Percentiles rank a stretch among this genome's conserved stretches.
Conservation (phyloP, 805 yeast genomes). For the Wickerhamomyces chaumierensis region DNA sequence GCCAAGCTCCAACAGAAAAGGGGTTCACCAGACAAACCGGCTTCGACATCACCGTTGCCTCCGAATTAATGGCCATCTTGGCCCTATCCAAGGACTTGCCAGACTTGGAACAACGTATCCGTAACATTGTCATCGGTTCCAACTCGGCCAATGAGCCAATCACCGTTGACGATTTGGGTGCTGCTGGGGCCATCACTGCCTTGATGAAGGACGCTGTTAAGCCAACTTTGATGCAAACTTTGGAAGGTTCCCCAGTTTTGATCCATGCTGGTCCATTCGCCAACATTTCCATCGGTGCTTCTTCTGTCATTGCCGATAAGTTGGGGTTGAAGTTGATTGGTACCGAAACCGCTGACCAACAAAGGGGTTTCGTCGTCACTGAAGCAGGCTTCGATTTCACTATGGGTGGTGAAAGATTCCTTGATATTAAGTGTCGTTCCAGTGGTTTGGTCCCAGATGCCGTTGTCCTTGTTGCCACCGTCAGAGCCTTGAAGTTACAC, state of each 20-base stretch:
- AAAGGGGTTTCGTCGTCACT: slow-evolving; percentile 82
- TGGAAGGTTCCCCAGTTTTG: slow-evolving; percentile 95
- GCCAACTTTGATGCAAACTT: slow-evolving; percentile 94
- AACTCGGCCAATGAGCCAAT: slow-evolving; percentile 66
- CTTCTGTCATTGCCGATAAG: slow-evolving; percentile 87
- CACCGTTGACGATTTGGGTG: slow-evolving; percentile 90
- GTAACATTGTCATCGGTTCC: slow-evolving; percentile 82
- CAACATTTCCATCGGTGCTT: slow-evolving; percentile 93
- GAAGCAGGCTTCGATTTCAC: slow-evolving; percentile 99
- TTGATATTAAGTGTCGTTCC: slow-evolving; percentile 90
- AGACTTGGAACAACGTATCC: slow-evolving; percentile 83
- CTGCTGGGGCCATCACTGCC: slow-evolving; percentile 94
- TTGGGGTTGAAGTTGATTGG: slow-evolving; percentile 88
- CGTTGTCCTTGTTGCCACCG: slow-evolving; percentile 91
- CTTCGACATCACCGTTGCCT: slow-evolving; percentile 92
- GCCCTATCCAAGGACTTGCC: slow-evolving; percentile 69
- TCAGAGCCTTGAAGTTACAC: slow-evolving; percentile 91
- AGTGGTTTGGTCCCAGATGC: slow-evolving; percentile 83
- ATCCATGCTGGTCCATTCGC: slow-evolving; percentile 99
- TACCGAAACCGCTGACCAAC: slow-evolving; percentile 32
- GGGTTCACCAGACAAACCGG: slow-evolving; percentile 81
- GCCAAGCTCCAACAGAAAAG: slow-evolving; percentile 89
- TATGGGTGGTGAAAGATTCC: slow-evolving; percentile 97
- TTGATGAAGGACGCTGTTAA: slow-evolving; percentile 91
- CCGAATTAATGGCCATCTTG: slow-evolving; percentile 91